Percentiles rank a stretch among this genome's conserved stretches.
Evolutionary conservation across 73 alveolate genomes (phyloP).

Genomic region (Durusdinium trenchii): DNA sequence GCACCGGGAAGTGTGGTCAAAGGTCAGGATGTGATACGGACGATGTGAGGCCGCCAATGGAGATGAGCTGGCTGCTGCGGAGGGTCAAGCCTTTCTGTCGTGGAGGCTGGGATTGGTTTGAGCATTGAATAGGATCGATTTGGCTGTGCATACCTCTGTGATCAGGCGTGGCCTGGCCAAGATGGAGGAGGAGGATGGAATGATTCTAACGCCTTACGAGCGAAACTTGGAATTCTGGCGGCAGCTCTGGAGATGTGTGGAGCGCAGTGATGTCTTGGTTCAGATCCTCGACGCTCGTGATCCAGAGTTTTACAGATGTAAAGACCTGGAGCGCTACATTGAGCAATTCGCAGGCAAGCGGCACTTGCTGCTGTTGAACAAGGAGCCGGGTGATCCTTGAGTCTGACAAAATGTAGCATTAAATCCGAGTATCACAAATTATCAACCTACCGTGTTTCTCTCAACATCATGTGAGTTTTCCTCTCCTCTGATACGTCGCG

Average conservation of each 20-base stretch:
- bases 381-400: slow-evolving; percentile 57
- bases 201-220: slow-evolving; percentile 99
- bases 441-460: background rate
- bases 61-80: slow-evolving; percentile 77
- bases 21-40: too few species aligned
- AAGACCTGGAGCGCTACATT: slow-evolving; percentile 98
- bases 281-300: slow-evolving; percentile 99
- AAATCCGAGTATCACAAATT: background rate
- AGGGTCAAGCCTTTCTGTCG: slow-evolving; percentile 80
- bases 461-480: background rate
- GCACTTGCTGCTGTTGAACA: slow-evolving; percentile 97
- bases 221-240: slow-evolving; percentile 99
- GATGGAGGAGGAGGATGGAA: slow-evolving; percentile 92
- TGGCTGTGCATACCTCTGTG: background rate
- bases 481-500: background rate
- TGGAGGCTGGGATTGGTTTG: slow-evolving; percentile 54
- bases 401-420: background rate
- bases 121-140: background rate
- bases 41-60: slow-evolving; percentile 72
- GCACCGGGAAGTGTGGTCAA: too few species aligned
- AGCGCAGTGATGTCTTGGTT: slow-evolving; percentile 97
- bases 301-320: slow-evolving; percentile 98
- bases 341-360: slow-evolving; percentile 97
- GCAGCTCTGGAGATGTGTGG: slow-evolving; percentile 99
- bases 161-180: slow-evolving; percentile 83